These are phyloP conservation scores for Helotiales sp. DNA, from an alignment of 2,329 filamentous ascomycete species.

Conservation along the genomic window DNA sequence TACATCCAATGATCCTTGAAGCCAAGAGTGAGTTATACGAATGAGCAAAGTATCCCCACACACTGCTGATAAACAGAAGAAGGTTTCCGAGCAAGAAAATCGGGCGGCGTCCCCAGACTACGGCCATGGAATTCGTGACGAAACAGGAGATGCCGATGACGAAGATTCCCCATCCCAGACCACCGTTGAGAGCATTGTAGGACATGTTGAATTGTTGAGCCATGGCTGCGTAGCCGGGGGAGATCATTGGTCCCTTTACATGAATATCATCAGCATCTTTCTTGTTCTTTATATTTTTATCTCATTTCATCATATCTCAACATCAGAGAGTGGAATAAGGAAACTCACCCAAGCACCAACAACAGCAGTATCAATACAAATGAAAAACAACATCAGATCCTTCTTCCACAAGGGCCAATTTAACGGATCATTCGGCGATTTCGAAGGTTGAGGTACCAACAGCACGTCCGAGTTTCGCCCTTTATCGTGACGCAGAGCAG, in stretches of 20 bases:
- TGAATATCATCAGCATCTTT: background rate
- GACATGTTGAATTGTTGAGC: constrained; percentile 34
- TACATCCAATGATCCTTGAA: constrained; percentile 16
- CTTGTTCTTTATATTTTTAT: too few relatives aligned
- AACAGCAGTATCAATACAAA: constrained; percentile 39
- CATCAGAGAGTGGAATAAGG: background rate
- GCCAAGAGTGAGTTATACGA: constrained; percentile 15
- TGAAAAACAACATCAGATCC: constrained; percentile 40
- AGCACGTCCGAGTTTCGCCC: constrained; percentile 40
- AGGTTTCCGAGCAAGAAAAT: constrained; percentile 21
- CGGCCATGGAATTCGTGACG: constrained; percentile 17
- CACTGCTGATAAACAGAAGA: constrained; percentile 18
- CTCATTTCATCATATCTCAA: too few relatives aligned
- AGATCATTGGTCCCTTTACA: constrained; percentile 36
- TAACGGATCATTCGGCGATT: constrained; percentile 51
- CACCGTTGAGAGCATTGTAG: constrained; percentile 36
- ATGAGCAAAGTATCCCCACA: constrained; percentile 17
- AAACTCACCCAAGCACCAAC: constrained; percentile 34
- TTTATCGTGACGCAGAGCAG: constrained; percentile 32
- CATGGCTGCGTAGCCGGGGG: constrained; percentile 38
- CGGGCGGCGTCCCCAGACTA: constrained; percentile 19
- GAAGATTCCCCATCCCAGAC: constrained; percentile 37
- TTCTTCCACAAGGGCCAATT: constrained; percentile 47
- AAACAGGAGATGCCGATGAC: constrained; percentile 34
- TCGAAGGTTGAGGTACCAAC: constrained; percentile 51